These are phyloP conservation scores for Tricholoma furcatifolium DNA, from an alignment of 768 basidiomycete genomes.

Conservation along the genomic window DNA sequence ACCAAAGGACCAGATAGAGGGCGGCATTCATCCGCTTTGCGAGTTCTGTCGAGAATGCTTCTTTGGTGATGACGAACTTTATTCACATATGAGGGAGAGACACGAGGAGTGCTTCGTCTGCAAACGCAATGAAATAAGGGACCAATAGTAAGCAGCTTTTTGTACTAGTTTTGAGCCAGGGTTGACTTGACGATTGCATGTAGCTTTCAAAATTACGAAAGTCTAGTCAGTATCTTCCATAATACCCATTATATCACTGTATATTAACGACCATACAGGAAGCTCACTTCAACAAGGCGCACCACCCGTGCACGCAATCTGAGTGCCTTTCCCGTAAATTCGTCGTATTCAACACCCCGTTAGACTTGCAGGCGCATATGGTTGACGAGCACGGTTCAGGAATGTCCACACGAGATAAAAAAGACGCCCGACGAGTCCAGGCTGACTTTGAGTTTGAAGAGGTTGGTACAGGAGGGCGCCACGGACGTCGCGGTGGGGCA, in stretches of 20 bases:
- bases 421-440: conserved; percentile 65
- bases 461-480: conserved; percentile 33
- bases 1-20: conserved; percentile 59
- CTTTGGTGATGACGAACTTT: conserved; percentile 93
- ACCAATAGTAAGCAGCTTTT: conserved; percentile 74
- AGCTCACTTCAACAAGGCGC: conserved; percentile 69
- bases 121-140: conserved; percentile 72
- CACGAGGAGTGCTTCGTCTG: conserved; percentile 99
- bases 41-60: conserved; percentile 92
- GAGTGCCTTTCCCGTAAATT: conserved; percentile 86
- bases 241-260: not conserved
- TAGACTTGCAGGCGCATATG: conserved; percentile 92
- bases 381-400: conserved; percentile 79
- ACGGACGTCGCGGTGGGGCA: conserved; percentile 45
- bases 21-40: conserved; percentile 76
- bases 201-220: conserved; percentile 80
- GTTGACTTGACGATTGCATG: not conserved
- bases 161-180: not conserved
- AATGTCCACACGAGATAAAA: conserved; percentile 69
- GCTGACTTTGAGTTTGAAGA: conserved; percentile 69
- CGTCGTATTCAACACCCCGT: conserved; percentile 83
- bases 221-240: conserved; percentile 49
- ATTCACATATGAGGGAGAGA: conserved; percentile 84
- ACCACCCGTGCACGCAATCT: conserved; percentile 75
- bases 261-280: conserved; percentile 43